phyloP scores from a whole-genome alignment of 2,329 filamentous ascomycete genomes.

The Dactylellina leptospora region DNA sequence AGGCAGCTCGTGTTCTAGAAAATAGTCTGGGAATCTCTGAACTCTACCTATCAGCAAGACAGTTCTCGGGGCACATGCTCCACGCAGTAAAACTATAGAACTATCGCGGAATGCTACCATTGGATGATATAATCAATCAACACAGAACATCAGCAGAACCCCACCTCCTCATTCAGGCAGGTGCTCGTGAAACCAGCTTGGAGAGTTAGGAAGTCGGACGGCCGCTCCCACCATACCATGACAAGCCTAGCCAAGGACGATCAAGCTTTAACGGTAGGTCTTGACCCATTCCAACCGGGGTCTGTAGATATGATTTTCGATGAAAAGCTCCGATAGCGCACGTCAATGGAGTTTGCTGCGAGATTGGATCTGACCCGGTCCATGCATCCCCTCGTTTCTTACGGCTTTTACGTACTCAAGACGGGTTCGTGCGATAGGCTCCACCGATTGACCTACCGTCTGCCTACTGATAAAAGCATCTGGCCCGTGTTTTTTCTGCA shows the following conservation, averaged over 20 bases:
- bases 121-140: slow-evolving; percentile 21
- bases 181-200: slow-evolving; percentile 7
- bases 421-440: slow-evolving; percentile 26
- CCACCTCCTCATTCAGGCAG: slow-evolving; percentile 39
- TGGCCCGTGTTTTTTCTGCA: background rate
- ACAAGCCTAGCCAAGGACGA: slow-evolving; percentile 47
- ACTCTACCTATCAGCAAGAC: no score
- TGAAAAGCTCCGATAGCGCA: slow-evolving; percentile 37
- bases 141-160: background rate
- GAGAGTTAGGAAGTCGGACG: slow-evolving; percentile 41
- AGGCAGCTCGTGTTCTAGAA: no score
- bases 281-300: slow-evolving; percentile 20
- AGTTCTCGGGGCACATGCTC: no score
- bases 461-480: slow-evolving; percentile 26
- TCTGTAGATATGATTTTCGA: slow-evolving; percentile 24
- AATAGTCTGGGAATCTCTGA: no score
- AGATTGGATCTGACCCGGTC: background rate
- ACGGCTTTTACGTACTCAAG: slow-evolving; percentile 6
- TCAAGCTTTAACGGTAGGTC: slow-evolving; percentile 49
- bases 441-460: background rate
- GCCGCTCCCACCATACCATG: slow-evolving; percentile 14
- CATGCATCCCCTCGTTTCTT: no score
- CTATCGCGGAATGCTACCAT: background rate
- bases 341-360: background rate
- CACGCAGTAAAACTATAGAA: no score